These are phyloP conservation scores for Symbiodinium pilosum DNA, from an alignment of 73 alveolate species.

Conservation along the genomic window DNA sequence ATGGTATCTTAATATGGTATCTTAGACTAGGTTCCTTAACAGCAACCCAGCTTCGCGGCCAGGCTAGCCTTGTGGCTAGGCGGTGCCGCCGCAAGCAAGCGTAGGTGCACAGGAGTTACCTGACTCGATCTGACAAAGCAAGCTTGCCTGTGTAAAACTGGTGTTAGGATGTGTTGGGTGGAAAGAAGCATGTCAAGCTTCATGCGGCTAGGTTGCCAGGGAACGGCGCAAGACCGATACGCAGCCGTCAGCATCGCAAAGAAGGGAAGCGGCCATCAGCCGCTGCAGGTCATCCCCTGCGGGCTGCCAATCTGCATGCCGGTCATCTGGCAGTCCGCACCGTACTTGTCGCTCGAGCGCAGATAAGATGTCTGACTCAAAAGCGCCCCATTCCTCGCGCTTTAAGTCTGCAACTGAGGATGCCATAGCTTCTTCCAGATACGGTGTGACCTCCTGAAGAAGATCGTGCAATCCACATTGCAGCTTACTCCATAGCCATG, in stretches of 20 bases:
- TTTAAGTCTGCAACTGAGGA: neutral
- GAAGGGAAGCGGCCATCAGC: neutral
- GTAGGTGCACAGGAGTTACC: neutral
- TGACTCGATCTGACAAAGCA: neutral
- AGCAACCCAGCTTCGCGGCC: neutral
- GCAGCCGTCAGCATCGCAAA: neutral
- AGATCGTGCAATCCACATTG: neutral
- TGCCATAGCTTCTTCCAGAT: neutral
- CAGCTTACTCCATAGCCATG: neutral
- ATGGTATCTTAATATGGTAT: neutral
- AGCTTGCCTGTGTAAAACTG: neutral
- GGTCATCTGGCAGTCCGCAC: neutral
- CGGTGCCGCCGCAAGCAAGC: neutral
- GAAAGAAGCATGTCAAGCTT: too few relatives aligned
- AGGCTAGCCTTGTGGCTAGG: neutral
- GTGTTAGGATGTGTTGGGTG: neutral
- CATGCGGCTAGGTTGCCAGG: neutral
- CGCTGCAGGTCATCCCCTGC: neutral
- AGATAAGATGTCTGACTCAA: neutral
- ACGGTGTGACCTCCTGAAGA: neutral
- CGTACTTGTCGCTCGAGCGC: neutral
- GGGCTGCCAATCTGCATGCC: neutral
- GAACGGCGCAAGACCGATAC: neutral
- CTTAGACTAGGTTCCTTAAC: too few relatives aligned
- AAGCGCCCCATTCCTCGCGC: neutral